Conservation (phyloP, 2,329 filamentous ascomycete species). For the Sordariomycetes sp. region DNA sequence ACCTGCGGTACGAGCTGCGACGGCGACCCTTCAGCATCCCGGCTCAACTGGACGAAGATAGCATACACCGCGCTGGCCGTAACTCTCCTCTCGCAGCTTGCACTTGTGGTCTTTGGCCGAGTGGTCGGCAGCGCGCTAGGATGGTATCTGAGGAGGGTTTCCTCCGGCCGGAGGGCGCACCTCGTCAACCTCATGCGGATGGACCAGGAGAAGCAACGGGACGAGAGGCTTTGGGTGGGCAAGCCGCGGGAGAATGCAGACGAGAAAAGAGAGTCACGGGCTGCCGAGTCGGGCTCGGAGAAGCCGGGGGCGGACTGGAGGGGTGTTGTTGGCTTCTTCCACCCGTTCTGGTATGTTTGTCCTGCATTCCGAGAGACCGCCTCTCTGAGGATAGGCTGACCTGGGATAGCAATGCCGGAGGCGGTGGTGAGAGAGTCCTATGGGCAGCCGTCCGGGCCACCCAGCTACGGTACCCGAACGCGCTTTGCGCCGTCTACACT, state of each 20-base stretch:
- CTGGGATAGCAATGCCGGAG: slow-evolving; percentile 70
- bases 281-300: slow-evolving; percentile 23
- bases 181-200: slow-evolving; percentile 42
- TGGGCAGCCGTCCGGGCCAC: slow-evolving; percentile 93
- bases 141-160: slow-evolving; percentile 52
- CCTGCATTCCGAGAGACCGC: not conserved
- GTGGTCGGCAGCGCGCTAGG: slow-evolving; percentile 36
- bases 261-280: slow-evolving; percentile 58
- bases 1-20: slow-evolving; percentile 5
- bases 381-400: not conserved
- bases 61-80: slow-evolving; percentile 6
- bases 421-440: slow-evolving; percentile 88
- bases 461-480: slow-evolving; percentile 78
- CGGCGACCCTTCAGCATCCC: not conserved
- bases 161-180: slow-evolving; percentile 47
- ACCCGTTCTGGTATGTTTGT: slow-evolving; percentile 78
- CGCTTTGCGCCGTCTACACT: slow-evolving; percentile 87
- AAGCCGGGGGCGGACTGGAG: slow-evolving; percentile 50
- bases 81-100: slow-evolving; percentile 18
- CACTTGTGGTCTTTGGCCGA: slow-evolving; percentile 19
- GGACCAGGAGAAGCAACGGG: slow-evolving; percentile 23
- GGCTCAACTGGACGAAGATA: not conserved
- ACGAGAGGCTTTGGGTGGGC: slow-evolving; percentile 6
- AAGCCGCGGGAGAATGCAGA: slow-evolving; percentile 36
- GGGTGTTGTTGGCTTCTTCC: slow-evolving; percentile 90